Percentiles rank a stretch among this genome's conserved stretches.
Conservation (phyloP, 2,329 filamentous ascomycete genomes). For the Aschersonia sp. region DNA sequence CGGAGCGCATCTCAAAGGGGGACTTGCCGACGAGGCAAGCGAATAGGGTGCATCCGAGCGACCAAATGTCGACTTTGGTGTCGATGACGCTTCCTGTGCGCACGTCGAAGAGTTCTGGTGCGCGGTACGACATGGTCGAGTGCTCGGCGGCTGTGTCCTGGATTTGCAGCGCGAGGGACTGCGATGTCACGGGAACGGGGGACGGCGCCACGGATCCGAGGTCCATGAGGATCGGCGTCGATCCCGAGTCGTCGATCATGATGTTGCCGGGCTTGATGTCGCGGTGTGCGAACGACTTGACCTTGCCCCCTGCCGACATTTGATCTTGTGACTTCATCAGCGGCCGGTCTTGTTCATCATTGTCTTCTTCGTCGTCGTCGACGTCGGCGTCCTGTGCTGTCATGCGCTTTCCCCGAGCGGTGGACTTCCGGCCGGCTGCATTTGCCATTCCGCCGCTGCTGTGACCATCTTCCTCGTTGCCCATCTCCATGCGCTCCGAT, state of each 20-base stretch:
- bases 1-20: constrained; percentile 87
- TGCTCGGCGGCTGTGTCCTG: constrained; percentile 94
- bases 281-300: constrained; percentile 77
- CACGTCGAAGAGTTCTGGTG: constrained; percentile 94
- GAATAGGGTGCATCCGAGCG: constrained; percentile 91
- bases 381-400: constrained; percentile 29
- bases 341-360: constrained; percentile 60
- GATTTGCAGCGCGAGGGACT: constrained; percentile 78
- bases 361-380: constrained; percentile 37
- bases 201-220: constrained; percentile 81
- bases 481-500: constrained; percentile 40
- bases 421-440: background rate
- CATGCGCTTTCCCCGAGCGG: constrained; percentile 19
- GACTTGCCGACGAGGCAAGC: constrained; percentile 94
- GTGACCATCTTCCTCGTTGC: constrained; percentile 21
- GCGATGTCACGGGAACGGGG: constrained; percentile 77
- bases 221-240: constrained; percentile 90
- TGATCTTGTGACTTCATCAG: constrained; percentile 66
- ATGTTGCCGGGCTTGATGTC: constrained; percentile 98
- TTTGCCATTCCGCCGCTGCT: constrained; percentile 8
- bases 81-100: constrained; percentile 86
- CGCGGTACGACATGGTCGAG: constrained; percentile 96
- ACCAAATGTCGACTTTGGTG: constrained; percentile 97
- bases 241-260: constrained; percentile 90
- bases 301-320: constrained; percentile 45